phyloP scores from a whole-genome alignment of 2,329 filamentous ascomycete genomes.

The Pseudocercospora macadamiae region DNA sequence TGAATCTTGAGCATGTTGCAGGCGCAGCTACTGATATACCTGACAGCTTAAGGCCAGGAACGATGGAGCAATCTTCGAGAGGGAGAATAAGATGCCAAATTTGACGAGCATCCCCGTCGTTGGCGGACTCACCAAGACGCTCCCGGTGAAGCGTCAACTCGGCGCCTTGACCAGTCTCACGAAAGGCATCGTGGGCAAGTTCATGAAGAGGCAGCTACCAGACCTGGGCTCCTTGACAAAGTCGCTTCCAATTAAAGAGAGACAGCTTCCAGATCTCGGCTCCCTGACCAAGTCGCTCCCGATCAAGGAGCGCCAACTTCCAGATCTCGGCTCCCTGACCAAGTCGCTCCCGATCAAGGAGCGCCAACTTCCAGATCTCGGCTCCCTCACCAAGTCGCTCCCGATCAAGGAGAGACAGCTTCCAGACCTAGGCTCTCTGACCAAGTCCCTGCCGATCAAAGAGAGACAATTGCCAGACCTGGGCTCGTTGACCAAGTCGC shows the following conservation, averaged over 20 bases:
- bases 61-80: neutral
- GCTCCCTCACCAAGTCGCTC: neutral
- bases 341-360: neutral
- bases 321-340: neutral
- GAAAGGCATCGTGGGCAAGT: neutral
- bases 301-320: neutral
- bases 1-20: neutral
- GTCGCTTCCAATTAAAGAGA: neutral
- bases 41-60: neutral
- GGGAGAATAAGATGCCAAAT: slow-evolving; percentile 3
- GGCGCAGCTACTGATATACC: neutral
- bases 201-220: neutral
- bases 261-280: neutral
- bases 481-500: neutral
- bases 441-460: neutral
- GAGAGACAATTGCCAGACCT: neutral
- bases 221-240: neutral
- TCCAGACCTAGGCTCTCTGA: neutral
- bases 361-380: neutral
- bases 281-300: neutral
- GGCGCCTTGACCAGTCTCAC: neutral
- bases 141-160: neutral
- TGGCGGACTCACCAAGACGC: neutral
- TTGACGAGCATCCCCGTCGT: neutral
- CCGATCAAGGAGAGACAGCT: neutral